A percentile compares a stretch with the other conserved stretches of the same genome.
phyloP scores from a whole-genome alignment of 805 yeast species.

The Cyberlindnera nakhonratchasimensis region DNA sequence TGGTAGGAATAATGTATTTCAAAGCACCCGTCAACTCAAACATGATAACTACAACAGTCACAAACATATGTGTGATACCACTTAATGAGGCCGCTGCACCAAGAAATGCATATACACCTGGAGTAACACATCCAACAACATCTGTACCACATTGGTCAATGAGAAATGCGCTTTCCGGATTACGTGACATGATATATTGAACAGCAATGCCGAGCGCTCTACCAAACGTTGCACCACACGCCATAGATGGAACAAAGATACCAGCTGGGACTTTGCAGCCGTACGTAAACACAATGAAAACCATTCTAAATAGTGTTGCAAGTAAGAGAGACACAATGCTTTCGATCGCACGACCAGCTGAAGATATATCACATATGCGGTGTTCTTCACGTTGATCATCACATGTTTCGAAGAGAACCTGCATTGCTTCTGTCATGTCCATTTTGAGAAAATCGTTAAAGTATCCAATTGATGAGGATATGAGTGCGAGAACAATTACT shows the following conservation, averaged over 20 bases:
- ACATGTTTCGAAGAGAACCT: slow-evolving; percentile 82
- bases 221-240: slow-evolving; percentile 94
- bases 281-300: slow-evolving; percentile 77
- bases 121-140: slow-evolving; percentile 60
- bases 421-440: slow-evolving; percentile 97
- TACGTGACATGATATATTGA: slow-evolving; percentile 43
- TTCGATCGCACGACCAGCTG: slow-evolving; percentile 28
- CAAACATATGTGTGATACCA: slow-evolving; percentile 90
- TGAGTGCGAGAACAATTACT: slow-evolving; percentile 57
- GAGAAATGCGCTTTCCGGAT: slow-evolving; percentile 36
- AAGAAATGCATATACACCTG: slow-evolving; percentile 91
- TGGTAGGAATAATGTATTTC: slow-evolving; percentile 86
- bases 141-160: slow-evolving; percentile 38
- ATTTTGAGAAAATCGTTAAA: slow-evolving; percentile 75
- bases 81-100: slow-evolving; percentile 96
- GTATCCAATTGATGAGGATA: slow-evolving; percentile 77
- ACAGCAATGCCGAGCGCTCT: slow-evolving; percentile 77
- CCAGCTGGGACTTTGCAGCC: slow-evolving; percentile 98
- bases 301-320: slow-evolving; percentile 71
- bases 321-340: slow-evolving; percentile 52
- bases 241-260: slow-evolving; percentile 94
- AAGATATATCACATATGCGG: slow-evolving; percentile 37
- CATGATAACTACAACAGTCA: slow-evolving; percentile 93
- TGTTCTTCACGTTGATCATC: slow-evolving; percentile 39
- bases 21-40: slow-evolving; percentile 95